Base-by-base conservation (phyloP, 257 asterid species). In the Solanum ossicruentum region DNA sequence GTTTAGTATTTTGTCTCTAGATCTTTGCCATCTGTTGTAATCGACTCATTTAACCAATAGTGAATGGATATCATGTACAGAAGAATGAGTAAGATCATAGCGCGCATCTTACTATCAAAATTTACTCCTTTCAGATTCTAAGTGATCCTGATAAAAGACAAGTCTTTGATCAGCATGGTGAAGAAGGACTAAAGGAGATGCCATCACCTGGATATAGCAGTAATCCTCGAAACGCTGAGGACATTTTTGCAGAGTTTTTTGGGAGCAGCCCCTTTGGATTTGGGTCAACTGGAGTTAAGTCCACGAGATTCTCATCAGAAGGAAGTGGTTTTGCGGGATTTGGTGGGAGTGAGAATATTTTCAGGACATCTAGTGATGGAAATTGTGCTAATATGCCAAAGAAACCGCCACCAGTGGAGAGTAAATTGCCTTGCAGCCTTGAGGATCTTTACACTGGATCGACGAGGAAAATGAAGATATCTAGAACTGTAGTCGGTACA, bases 361-460 rank as follows among this genome's bases (percentile, higher is more conserved):
- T 89, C 66, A 84, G 93, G 47, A 86, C 88, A 61, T 82, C 89
- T 43, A 87, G 88, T 61, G 94, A 89, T 69, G 93, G 93, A 52
- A 87, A 73, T 47, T 92, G 91, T 15, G 87, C 85, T n/a, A 88
- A 78, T 63, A 77, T 89, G 88, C 89, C 90, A 15, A 95, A 88
- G 90, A 97, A 97, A 89, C 99, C 98, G 0, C 93, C 95, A 1
- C 95, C 97, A 4, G 97, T 92, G 4, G 98, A 97, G 91, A 97
- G 89, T 81, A 88, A 89, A 85, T 80, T 95, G 89, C 91, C 95
- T 71, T 97, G 98, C 86, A 84, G 85, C 89, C 98, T 97, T 84
- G 98, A 92, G 85, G 99, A 96, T 84, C 87, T 96, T 28, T 96
- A 93, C 84, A 54, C 93, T 8, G 99, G 99, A 20, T 93, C 98